Evolutionary conservation across 768 basidiomycete genomes (phyloP), one percentile per base, ranked within the genome.

Genomic region (Hypholoma sublateritium): DNA sequence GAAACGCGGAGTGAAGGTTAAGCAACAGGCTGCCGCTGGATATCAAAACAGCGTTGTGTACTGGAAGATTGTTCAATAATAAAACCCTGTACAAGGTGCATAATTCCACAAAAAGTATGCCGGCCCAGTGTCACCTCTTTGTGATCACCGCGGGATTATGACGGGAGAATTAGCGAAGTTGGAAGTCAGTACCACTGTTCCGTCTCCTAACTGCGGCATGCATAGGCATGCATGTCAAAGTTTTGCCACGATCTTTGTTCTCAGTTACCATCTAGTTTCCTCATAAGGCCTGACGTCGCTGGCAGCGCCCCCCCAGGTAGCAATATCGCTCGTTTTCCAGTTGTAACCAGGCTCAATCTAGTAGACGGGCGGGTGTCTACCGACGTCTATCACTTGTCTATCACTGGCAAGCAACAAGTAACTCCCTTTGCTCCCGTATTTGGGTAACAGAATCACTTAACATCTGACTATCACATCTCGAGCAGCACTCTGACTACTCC

Each of bases 21-120:
- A 89, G 69, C 90, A 92, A 66, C 70, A 73, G 46, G 82, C 80
- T 14, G 77, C 81, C 8, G 80, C 81, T 22, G 89, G 90, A n/a
- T 80, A 78, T 63, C 80, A 81, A 22, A 85, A 74, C 63, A 88
- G 84, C 59, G 72, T 81, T 47, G 77, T 91, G 1, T 92, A 91
- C 64, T 91, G 91, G 90, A 84, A 77, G 73, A 79, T 84, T 47
- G 64, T 57, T 24, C 22, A 41, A 41, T 56, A 49, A 34, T 47
- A 14, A 24, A 21, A 5, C 11, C n/a, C 19, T 22, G 13, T 46
- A 14, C 44, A 21, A 11, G 13, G 16, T 19, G 12, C 22, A 45
- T 46, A 24, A 22, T 46, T 4, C 5, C 12, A 47, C 11, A 28
- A 25, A 47, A 12, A 16, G 13, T 25, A 4, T 22, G 16, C 21